phyloP scores from a whole-genome alignment of 345 rosid genomes.

The Lumnitzera racemosa region DNA sequence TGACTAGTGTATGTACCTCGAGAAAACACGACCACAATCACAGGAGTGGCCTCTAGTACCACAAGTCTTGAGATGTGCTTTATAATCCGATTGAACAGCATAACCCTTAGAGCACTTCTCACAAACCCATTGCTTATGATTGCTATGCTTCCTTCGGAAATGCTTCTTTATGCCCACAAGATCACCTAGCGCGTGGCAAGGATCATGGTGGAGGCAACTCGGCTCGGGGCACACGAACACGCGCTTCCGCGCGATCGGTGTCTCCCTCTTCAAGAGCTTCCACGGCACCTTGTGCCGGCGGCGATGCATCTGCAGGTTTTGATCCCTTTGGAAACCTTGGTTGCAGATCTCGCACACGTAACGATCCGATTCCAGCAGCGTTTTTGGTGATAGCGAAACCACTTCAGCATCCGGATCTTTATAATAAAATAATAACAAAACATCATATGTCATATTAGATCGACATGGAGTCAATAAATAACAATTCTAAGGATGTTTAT shows the following conservation, averaged over 20 bases:
- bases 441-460: background rate
- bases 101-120: constrained; percentile 84
- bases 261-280: constrained; percentile 89
- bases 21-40: constrained; percentile 95
- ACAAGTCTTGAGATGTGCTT: constrained; percentile 96
- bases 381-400: constrained; percentile 80
- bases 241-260: constrained; percentile 57
- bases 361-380: constrained; percentile 83
- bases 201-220: constrained; percentile 86
- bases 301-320: constrained; percentile 96
- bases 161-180: constrained; percentile 97
- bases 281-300: constrained; percentile 96
- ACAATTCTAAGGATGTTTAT: background rate
- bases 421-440: background rate
- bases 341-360: constrained; percentile 97
- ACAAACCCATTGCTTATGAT: constrained; percentile 90
- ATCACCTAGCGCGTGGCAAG: constrained; percentile 93
- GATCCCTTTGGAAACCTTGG: constrained; percentile 97
- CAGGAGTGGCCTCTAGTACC: constrained; percentile 97
- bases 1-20: constrained; percentile 40
- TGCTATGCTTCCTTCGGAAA: constrained; percentile 82
- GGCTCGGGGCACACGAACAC: constrained; percentile 96
- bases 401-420: constrained; percentile 98
- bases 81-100: constrained; percentile 97
- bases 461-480: background rate